Conservation (phyloP, 805 yeast species). For the Nakazawaea ernobii region DNA sequence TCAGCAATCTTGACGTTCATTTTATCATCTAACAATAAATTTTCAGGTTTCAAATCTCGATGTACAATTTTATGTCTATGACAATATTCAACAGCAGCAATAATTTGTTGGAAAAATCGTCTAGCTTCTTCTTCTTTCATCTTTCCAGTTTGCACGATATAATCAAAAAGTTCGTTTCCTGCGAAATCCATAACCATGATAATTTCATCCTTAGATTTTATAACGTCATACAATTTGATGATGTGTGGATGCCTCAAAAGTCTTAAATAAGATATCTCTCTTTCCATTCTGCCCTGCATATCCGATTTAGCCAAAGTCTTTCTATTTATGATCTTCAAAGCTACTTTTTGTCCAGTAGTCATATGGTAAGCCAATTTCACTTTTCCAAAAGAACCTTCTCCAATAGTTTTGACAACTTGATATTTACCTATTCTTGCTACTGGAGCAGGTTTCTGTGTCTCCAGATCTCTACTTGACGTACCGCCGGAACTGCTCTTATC, state of each 20-base stretch:
- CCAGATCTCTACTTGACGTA: not conserved
- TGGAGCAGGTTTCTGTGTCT: conserved; percentile 11
- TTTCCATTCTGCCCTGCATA: conserved; percentile 94
- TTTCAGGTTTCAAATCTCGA: conserved; percentile 95
- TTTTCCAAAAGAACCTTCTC: conserved; percentile 96
- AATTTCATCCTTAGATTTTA: conserved; percentile 90
- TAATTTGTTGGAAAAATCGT: conserved; percentile 91
- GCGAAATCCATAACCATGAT: conserved; percentile 97
- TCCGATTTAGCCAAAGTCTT: conserved; percentile 90
- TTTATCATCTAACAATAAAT: conserved; percentile 80
- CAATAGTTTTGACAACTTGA: conserved; percentile 86
- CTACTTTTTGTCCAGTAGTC: conserved; percentile 88
- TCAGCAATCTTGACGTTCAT: conserved; percentile 94
- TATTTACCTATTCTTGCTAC: conserved; percentile 72
- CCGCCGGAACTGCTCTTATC: conserved; percentile 9
- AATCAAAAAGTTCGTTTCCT: conserved; percentile 93
- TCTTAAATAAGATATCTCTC: conserved; percentile 87
- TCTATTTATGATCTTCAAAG: conserved; percentile 86
- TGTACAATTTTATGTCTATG: conserved; percentile 96
- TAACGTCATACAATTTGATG: conserved; percentile 91
- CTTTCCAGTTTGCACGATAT: conserved; percentile 88
- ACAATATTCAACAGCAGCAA: conserved; percentile 94
- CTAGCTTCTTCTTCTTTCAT: conserved; percentile 91
- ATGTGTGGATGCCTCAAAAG: conserved; percentile 92
- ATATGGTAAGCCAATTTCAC: conserved; percentile 88